Percentiles rank a stretch among this genome's conserved stretches.
These are phyloP conservation scores for Penicillium pancosmium DNA, from an alignment of 495 filamentous ascomycete genomes.

Conservation along the genomic window DNA sequence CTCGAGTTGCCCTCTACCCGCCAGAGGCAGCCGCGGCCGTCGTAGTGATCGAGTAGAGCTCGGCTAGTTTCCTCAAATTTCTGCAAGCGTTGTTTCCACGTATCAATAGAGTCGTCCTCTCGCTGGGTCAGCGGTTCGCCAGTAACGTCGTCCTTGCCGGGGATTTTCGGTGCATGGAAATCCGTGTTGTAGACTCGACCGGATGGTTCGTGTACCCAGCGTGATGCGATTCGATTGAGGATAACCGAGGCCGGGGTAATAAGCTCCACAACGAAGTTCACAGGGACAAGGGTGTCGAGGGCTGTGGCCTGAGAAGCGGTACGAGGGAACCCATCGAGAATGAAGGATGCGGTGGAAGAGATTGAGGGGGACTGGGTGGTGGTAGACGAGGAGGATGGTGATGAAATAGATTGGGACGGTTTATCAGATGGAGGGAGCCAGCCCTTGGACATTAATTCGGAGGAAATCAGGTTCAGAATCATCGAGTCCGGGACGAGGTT, in stretches of 20 bases:
- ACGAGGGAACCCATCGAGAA: conserved; percentile 95
- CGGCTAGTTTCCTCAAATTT: conserved; percentile 86
- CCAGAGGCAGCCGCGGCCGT: conserved; percentile 82
- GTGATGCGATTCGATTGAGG: conserved; percentile 81
- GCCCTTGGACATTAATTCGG: conserved; percentile 78
- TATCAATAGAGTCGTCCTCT: conserved; percentile 82
- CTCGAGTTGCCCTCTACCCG: conserved; percentile 84
- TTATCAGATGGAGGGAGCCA: conserved; percentile 60
- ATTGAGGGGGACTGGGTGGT: conserved; percentile 51
- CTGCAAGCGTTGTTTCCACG: conserved; percentile 75
- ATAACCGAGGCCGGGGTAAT: conserved; percentile 67
- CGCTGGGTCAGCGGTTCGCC: conserved; percentile 84
- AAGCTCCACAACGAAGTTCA: conserved; percentile 81
- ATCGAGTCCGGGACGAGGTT: conserved; percentile 84
- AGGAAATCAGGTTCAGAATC: conserved; percentile 88
- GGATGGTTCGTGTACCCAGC: conserved; percentile 92
- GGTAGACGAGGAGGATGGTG: conserved; percentile 15
- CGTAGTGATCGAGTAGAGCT: conserved; percentile 87
- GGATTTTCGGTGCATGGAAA: conserved; percentile 81
- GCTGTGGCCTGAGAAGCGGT: conserved; percentile 77
- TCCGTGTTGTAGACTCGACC: conserved; percentile 92
- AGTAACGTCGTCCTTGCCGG: conserved; percentile 86
- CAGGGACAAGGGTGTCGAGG: conserved; percentile 78
- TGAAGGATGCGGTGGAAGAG: conserved; percentile 79
- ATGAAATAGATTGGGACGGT: conserved; percentile 18